Evolutionary conservation across 306 rosid species (phyloP).

Genomic region (Cyclanthera cordifolia): DNA sequence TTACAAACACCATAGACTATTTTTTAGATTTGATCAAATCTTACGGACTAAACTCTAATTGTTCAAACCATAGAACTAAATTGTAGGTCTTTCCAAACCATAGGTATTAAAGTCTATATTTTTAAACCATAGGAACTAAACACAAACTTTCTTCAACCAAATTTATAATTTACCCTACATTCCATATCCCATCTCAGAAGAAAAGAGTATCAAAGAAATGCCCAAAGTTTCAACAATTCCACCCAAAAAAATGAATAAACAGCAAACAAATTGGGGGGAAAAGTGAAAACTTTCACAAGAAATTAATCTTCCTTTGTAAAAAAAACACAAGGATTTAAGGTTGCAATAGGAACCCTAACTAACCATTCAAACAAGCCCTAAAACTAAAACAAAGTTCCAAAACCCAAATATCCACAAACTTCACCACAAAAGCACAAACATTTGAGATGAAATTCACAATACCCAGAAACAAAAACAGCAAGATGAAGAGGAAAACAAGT

Average conservation of each 20-base stretch:
- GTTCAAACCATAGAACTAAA: too few relatives aligned
- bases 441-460: neutral
- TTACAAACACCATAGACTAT: too few relatives aligned
- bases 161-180: too few relatives aligned
- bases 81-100: too few relatives aligned
- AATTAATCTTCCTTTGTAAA: neutral
- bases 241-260: neutral
- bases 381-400: neutral
- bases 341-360: neutral
- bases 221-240: neutral
- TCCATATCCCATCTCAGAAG: neutral
- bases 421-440: neutral
- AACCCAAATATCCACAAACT: neutral
- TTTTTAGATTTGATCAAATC: too few relatives aligned
- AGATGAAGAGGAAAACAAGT: neutral
- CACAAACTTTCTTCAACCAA: too few relatives aligned
- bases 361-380: neutral
- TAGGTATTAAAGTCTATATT: too few relatives aligned
- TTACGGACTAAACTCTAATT: too few relatives aligned
- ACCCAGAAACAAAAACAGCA: constrained; percentile 8
- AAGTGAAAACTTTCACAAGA: neutral
- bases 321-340: neutral
- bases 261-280: neutral
- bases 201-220: neutral
- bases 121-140: too few relatives aligned